Conservation (phyloP, 805 yeast genomes). For the Saturnispora sekii region DNA sequence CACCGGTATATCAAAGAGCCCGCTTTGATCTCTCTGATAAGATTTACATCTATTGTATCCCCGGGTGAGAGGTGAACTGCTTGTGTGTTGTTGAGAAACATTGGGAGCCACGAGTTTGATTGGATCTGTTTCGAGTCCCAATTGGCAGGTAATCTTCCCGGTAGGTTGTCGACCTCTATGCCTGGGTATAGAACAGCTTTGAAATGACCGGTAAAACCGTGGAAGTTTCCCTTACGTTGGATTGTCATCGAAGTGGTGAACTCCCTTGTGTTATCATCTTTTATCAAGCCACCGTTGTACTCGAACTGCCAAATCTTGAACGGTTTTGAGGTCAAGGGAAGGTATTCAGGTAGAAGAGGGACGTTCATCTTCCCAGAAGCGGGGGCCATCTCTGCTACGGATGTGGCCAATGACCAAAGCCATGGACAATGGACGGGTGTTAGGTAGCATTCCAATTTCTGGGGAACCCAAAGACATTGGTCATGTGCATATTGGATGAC, state of each 20-base stretch:
- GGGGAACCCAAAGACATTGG: conserved; percentile 57
- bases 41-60: not conserved
- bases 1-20: conserved; percentile 16
- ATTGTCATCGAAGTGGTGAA: not conserved
- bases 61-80: not conserved
- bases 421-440: conserved; percentile 61
- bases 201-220: conserved; percentile 72
- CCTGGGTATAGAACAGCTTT: conserved; percentile 59
- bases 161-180: conserved; percentile 40
- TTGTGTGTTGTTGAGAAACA: conserved; percentile 30
- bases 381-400: conserved; percentile 14
- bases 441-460: conserved; percentile 45
- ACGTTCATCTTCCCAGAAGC: conserved; percentile 18
- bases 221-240: conserved; percentile 35
- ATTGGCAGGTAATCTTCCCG: conserved; percentile 20
- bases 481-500: conserved; percentile 23
- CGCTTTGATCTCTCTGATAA: conserved; percentile 2
- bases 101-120: conserved; percentile 60
- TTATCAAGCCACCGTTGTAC: conserved; percentile 25
- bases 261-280: not conserved
- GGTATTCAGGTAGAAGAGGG: conserved; percentile 17
- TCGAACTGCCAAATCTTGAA: conserved; percentile 52
- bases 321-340: conserved; percentile 36
- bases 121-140: conserved; percentile 1
- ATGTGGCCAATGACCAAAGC: conserved; percentile 30